These are phyloP conservation scores for Boechera divaricarpa DNA, from an alignment of 345 rosid species.

Conservation along the genomic window DNA sequence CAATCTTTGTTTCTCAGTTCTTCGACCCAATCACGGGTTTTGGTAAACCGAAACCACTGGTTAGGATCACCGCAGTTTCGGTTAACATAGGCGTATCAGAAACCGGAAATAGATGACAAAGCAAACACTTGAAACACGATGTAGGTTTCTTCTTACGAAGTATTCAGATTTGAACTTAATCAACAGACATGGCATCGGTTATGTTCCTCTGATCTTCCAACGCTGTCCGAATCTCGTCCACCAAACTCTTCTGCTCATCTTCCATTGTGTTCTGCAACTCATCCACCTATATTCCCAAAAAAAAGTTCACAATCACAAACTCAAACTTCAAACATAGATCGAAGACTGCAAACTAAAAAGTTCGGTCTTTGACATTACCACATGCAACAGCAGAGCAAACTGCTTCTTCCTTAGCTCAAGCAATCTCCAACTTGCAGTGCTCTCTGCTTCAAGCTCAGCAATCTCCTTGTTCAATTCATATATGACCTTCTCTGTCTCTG, in stretches of 20 bases:
- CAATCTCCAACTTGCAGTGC: conserved; percentile 80
- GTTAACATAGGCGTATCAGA: background rate
- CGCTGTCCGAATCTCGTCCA: conserved; percentile 83
- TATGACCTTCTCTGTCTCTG: conserved; percentile 81
- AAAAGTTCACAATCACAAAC: conserved; percentile 30
- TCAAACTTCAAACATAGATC: background rate
- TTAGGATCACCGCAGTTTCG: background rate
- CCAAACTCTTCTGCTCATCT: conserved; percentile 86
- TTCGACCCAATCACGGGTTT: conserved; percentile 1
- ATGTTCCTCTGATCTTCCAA: conserved; percentile 76
- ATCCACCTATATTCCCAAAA: conserved; percentile 64
- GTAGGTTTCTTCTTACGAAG: conserved; percentile 26
- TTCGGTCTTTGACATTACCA: conserved; percentile 59
- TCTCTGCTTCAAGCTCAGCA: conserved; percentile 80
- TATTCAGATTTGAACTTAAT: conserved; percentile 29
- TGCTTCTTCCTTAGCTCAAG: conserved; percentile 95
- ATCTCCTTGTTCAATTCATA: conserved; percentile 79
- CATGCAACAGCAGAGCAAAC: conserved; percentile 83
- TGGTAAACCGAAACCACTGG: background rate
- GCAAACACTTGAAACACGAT: conserved; percentile 19
- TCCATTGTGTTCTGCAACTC: conserved; percentile 90
- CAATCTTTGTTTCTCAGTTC: background rate
- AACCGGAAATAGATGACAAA: conserved; percentile 30
- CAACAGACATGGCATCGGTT: conserved; percentile 51
- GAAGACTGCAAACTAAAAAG: conserved; percentile 5